phyloP scores from a whole-genome alignment of 176 grass and related monocot genomes.

The Chrysopogon serrulatus region DNA sequence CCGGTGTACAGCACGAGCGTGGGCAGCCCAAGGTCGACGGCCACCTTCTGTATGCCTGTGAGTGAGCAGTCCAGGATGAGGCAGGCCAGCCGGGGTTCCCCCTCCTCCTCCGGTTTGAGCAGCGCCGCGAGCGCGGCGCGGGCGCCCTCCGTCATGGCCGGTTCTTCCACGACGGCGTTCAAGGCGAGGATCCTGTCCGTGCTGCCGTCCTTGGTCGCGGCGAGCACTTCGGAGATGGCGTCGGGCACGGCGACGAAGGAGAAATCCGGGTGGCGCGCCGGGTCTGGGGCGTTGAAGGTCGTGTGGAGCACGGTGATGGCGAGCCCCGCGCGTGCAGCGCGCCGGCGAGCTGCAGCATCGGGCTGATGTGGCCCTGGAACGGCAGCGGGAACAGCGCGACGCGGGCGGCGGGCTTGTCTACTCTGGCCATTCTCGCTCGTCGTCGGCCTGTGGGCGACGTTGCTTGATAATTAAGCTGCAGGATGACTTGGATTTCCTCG shows the following conservation, averaged over 20 bases:
- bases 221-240: background rate
- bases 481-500: too few species aligned
- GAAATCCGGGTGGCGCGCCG: background rate
- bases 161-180: conserved; percentile 9
- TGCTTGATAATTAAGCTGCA: too few species aligned
- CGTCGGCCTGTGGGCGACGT: too few species aligned
- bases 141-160: background rate
- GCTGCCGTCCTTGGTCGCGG: background rate
- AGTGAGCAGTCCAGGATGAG: background rate
- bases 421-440: background rate
- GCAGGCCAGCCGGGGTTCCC: background rate
- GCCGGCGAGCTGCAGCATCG: conserved; percentile 37
- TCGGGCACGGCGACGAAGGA: background rate
- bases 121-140: background rate
- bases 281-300: background rate
- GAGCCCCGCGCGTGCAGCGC: conserved; percentile 14
- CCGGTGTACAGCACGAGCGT: conserved; percentile 12
- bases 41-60: background rate
- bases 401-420: background rate
- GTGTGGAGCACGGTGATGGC: conserved; percentile 39
- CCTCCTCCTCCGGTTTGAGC: background rate
- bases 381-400: conserved; percentile 26
- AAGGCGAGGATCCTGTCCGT: conserved; percentile 9
- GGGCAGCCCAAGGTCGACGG: background rate
- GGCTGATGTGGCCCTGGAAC: conserved; percentile 47